Conservation (phyloP, 1,284 basidiomycete genomes). For the Ustilago hordei region DNA sequence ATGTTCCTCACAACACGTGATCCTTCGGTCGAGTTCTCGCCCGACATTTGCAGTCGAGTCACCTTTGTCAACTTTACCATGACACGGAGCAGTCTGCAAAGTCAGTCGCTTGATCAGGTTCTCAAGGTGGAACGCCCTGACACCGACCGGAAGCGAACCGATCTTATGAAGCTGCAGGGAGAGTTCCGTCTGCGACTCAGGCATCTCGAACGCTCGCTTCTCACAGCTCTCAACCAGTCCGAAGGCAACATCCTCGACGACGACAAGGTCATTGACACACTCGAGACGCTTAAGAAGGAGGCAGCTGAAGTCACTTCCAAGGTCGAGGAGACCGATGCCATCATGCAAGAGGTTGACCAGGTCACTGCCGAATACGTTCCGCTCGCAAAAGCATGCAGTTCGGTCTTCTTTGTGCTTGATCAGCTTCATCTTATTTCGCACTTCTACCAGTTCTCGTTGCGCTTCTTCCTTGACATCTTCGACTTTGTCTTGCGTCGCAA, state of each 20-base stretch:
- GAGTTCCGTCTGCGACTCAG: conserved; percentile 94
- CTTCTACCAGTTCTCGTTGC: conserved; percentile 98
- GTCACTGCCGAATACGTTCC: conserved; percentile 95
- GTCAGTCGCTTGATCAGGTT: conserved; percentile 96
- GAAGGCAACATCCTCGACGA: conserved; percentile 97
- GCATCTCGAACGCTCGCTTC: conserved; percentile 89
- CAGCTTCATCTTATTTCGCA: conserved; percentile 94
- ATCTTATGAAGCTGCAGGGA: conserved; percentile 97
- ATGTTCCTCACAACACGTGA: conserved; percentile 99
- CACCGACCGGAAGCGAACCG: conserved; percentile 95
- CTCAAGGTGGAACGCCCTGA: conserved; percentile 96
- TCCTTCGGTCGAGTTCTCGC: conserved; percentile 96
- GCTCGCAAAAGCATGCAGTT: conserved; percentile 93
- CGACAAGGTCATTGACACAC: conserved; percentile 96
- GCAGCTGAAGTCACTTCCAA: conserved; percentile 95
- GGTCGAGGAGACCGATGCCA: conserved; percentile 95
- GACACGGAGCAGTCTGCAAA: conserved; percentile 97
- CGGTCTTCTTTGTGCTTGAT: conserved; percentile 96
- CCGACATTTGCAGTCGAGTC: conserved; percentile 97
- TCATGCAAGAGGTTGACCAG: conserved; percentile 95
- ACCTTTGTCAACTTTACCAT: conserved; percentile 99
- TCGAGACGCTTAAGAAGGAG: conserved; percentile 96
- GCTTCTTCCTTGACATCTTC: conserved; percentile 98
- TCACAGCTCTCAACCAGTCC: conserved; percentile 97
- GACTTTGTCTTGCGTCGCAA: conserved; percentile 93